Conservation (phyloP, 805 yeast genomes). For the Yarrowia alimentaria region DNA sequence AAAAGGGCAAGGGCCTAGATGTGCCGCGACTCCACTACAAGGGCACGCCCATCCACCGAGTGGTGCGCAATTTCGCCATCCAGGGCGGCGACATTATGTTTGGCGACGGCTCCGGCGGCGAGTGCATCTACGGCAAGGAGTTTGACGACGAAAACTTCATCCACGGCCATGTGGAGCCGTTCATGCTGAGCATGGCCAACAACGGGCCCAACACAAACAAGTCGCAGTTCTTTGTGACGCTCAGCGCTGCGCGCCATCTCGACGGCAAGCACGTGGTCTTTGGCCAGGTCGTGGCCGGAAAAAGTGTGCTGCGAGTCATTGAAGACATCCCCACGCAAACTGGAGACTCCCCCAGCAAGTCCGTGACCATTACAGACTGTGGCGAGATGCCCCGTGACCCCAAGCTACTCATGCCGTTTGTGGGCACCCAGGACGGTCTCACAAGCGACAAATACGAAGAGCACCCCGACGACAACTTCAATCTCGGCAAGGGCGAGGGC, state of each 20-base stretch:
- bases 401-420: slow-evolving; percentile 12
- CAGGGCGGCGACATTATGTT: slow-evolving; percentile 84
- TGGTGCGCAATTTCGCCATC: slow-evolving; percentile 70
- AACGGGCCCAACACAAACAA: slow-evolving; percentile 77
- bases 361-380: slow-evolving; percentile 61
- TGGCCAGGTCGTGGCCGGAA: slow-evolving; percentile 83
- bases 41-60: slow-evolving; percentile 69
- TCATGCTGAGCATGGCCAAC: slow-evolving; percentile 74
- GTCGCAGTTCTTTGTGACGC: slow-evolving; percentile 92
- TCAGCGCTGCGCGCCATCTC: slow-evolving; percentile 87
- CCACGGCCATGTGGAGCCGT: slow-evolving; percentile 57
- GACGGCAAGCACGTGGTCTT: slow-evolving; percentile 94
- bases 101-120: slow-evolving; percentile 67
- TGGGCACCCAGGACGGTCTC: slow-evolving; percentile 21
- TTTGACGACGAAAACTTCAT: slow-evolving; percentile 76
- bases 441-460: slow-evolving; percentile 15
- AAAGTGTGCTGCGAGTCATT: slow-evolving; percentile 73
- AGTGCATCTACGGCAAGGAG: slow-evolving; percentile 68
- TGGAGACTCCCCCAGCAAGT: slow-evolving; percentile 67
- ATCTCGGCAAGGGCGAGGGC: slow-evolving; percentile 12
- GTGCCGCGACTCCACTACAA: slow-evolving; percentile 60
- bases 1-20: no score
- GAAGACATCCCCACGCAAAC: no score
- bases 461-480: slow-evolving; percentile 26
- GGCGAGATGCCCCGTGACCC: slow-evolving; percentile 54